Conservation (phyloP, 495 filamentous ascomycete species). For the Bathelium albidoporum region DNA sequence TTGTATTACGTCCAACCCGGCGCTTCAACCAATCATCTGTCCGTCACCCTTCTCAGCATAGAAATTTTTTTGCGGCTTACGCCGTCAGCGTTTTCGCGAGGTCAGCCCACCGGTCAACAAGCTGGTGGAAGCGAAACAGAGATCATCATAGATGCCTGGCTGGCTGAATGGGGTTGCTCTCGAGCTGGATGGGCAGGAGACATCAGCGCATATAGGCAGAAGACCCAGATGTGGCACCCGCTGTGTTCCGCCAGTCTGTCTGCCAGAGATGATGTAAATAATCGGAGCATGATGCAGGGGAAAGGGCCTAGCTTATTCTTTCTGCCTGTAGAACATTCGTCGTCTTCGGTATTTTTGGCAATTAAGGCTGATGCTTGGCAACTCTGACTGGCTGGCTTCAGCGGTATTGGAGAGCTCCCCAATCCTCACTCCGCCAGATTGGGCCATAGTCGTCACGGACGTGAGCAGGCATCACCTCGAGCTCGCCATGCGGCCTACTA, state of each 20-base stretch:
- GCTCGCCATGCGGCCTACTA: neutral
- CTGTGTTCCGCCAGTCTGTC: neutral
- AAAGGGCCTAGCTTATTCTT: neutral
- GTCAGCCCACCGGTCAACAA: neutral
- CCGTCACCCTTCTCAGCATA: neutral
- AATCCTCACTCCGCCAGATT: neutral
- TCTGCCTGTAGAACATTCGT: neutral
- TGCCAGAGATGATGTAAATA: neutral
- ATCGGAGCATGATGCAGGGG: neutral
- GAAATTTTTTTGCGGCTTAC: neutral
- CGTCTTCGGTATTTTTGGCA: neutral
- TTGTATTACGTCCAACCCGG: conserved; percentile 14
- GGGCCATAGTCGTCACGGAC: neutral
- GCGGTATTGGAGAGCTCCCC: neutral
- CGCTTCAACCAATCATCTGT: neutral
- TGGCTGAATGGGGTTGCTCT: neutral
- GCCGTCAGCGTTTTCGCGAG: neutral
- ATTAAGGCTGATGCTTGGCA: neutral
- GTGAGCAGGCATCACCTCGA: neutral
- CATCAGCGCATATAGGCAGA: neutral
- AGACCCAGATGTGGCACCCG: neutral
- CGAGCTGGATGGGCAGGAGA: neutral
- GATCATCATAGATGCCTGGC: neutral
- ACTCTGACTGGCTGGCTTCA: neutral
- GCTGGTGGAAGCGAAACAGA: neutral